Evolutionary conservation across 2,329 filamentous ascomycete genomes (phyloP).

Genomic region (Nigrospora sphaerica): DNA sequence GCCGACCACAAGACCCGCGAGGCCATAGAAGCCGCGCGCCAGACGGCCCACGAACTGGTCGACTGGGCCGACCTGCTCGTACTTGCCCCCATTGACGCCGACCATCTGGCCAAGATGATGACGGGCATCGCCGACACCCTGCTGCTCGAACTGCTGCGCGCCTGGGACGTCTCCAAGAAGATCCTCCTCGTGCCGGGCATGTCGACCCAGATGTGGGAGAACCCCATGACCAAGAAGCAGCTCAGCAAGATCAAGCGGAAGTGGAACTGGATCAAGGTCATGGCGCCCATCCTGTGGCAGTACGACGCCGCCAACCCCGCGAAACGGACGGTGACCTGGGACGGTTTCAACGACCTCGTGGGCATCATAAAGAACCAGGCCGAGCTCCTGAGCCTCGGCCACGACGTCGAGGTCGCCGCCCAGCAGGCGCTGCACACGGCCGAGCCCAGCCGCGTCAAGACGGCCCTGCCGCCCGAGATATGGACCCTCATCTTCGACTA

Average conservation of each 20-base stretch:
- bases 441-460: slow-evolving; percentile 26
- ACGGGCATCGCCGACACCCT: slow-evolving; percentile 76
- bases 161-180: slow-evolving; percentile 82
- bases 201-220: slow-evolving; percentile 84
- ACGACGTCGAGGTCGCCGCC: slow-evolving; percentile 56
- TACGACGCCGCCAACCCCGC: slow-evolving; percentile 46
- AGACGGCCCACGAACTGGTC: slow-evolving; percentile 60
- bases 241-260: slow-evolving; percentile 74
- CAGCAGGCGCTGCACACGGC: slow-evolving; percentile 30
- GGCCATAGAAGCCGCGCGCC: slow-evolving; percentile 45
- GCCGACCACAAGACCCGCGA: slow-evolving; percentile 25
- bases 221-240: slow-evolving; percentile 82
- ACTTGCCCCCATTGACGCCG: slow-evolving; percentile 76
- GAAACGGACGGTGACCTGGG: slow-evolving; percentile 54
- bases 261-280: slow-evolving; percentile 80
- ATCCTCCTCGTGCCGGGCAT: slow-evolving; percentile 82
- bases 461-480: slow-evolving; percentile 70
- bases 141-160: slow-evolving; percentile 71
- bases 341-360: slow-evolving; percentile 63
- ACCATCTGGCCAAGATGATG: slow-evolving; percentile 81
- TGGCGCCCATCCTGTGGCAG: slow-evolving; percentile 77
- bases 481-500: slow-evolving; percentile 85
- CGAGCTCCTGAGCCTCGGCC: slow-evolving; percentile 65
- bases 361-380: slow-evolving; percentile 71
- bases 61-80: slow-evolving; percentile 86